Evolutionary conservation across 768 basidiomycete species (phyloP).

Genomic region (Amanita molliuscula): DNA sequence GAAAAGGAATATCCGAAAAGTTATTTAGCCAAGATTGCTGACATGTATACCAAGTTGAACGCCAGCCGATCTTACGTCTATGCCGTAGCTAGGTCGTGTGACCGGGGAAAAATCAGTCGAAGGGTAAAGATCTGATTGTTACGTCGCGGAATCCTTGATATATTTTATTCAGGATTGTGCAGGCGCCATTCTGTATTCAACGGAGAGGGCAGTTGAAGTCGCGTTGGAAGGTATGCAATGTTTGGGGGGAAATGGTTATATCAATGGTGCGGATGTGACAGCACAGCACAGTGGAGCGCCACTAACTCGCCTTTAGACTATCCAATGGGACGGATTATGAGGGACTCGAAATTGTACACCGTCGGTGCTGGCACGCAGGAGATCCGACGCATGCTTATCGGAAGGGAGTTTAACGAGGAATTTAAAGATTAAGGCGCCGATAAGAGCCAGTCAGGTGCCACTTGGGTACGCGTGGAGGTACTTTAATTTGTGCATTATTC

Average conservation of each 20-base stretch:
- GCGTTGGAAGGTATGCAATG: slow-evolving; percentile 90
- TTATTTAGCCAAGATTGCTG: slow-evolving; percentile 62
- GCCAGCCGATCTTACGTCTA: slow-evolving; percentile 89
- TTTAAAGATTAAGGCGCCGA: slow-evolving; percentile 18
- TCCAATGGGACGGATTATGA: slow-evolving; percentile 76
- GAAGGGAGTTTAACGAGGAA: slow-evolving; percentile 83
- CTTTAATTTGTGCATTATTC: neutral
- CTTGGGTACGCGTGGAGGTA: neutral
- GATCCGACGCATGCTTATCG: slow-evolving; percentile 89
- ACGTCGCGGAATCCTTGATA: neutral
- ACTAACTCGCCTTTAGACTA: slow-evolving; percentile 49
- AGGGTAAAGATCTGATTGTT: slow-evolving; percentile 35
- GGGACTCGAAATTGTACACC: slow-evolving; percentile 82
- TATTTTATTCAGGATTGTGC: slow-evolving; percentile 68
- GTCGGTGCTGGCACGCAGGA: slow-evolving; percentile 98
- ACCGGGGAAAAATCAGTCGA: slow-evolving; percentile 67
- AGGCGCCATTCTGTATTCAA: slow-evolving; percentile 88
- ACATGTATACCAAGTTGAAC: slow-evolving; percentile 92
- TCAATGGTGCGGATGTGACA: slow-evolving; percentile 53
- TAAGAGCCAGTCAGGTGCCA: neutral
- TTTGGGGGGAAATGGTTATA: slow-evolving; percentile 91
- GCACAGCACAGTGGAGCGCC: neutral
- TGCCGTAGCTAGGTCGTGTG: slow-evolving; percentile 85
- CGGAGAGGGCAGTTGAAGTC: slow-evolving; percentile 87
- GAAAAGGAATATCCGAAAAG: slow-evolving; percentile 8